phyloP scores from a whole-genome alignment of 1,139 yeast genomes.

The Geotrichum candidum region DNA sequence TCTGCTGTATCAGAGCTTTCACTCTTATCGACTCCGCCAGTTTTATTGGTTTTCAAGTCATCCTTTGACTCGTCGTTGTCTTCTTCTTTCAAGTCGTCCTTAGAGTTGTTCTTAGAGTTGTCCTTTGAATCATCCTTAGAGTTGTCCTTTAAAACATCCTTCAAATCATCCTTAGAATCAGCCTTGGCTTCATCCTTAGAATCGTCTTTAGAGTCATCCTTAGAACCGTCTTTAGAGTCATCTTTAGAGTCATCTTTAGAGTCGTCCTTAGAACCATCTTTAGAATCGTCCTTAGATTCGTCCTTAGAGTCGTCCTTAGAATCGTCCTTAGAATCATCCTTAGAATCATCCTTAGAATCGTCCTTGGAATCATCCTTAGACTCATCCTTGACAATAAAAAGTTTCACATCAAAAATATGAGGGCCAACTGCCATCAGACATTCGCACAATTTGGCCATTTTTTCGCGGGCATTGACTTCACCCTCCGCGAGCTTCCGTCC shows the following conservation, averaged over 20 bases:
- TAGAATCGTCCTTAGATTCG: conserved; percentile 1
- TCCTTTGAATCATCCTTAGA: conserved; percentile 21
- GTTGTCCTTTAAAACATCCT: neutral
- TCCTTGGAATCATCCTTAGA: conserved; percentile 30
- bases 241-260: conserved; percentile 45
- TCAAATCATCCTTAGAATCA: neutral
- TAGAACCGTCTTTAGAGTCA: conserved; percentile 39
- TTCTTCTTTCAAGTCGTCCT: conserved; percentile 29
- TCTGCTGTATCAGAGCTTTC: neutral
- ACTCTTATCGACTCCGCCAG: neutral
- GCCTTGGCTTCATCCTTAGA: neutral
- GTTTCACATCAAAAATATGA: conserved; percentile 66
- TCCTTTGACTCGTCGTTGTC: conserved; percentile 15
- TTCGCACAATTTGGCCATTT: conserved; percentile 84
- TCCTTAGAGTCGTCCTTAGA: neutral
- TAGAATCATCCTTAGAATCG: neutral
- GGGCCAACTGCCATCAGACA: conserved; percentile 72
- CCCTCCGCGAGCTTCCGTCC: conserved; percentile 48
- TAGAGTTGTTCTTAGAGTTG: conserved; percentile 50
- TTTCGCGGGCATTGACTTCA: conserved; percentile 61
- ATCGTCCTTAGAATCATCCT: neutral
- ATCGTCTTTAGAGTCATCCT: neutral
- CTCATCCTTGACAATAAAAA: conserved; percentile 78
- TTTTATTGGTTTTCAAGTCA: neutral
- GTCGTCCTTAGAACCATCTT: neutral